Evolutionary conservation across 306 rosid species (phyloP), one percentile per base, ranked within the genome.

Genomic region (Ochetophila trinervis): DNA sequence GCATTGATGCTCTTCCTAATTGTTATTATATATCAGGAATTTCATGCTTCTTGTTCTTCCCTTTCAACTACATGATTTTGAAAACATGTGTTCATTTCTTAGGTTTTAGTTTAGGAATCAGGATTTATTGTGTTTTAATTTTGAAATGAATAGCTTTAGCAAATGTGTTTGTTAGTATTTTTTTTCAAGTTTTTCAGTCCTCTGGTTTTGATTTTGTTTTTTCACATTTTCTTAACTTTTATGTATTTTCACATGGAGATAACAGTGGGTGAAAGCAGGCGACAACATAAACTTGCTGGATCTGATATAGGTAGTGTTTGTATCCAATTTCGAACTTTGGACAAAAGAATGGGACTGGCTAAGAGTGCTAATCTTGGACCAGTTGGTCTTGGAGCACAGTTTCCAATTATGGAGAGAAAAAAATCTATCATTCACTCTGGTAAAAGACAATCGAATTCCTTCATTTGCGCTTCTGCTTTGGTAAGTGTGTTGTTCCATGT

Each of bases 391-490:
- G 37, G 64, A 23, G 55, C 69, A 57, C 61, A 32, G 15, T n/a
- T 57, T 18, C 47, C 21, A 1, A 56, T 74, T 24, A 44, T 27
- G 9, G 57, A 61, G 72, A 42, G 30, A 48, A 68, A 67, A 67
- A 70, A 57, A 68, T 49, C 16, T 4, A 16, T 52, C 37, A 27
- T 49, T 36, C 66, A 22, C 27, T 74, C 81, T 4, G 27, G 47
- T 71, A 77, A 40, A 74, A 69, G 42, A 73, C 70, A 20, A 22
- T 70, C 82, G 17, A 62, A 68, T 74, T 53, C 68, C 56, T 14
- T 86, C 45, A 73, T 61, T 48, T 74, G 87, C 65, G 62, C 79
- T 51, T 78, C 86, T 48, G 83, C 88, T 49, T 85, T 53, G 86
- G 96, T 88, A 69, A 83, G 83, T 27, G 32, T 27, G 32, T 27